Conservation (phyloP, 768 basidiomycete genomes). For the Hysterangium stoloniferum region DNA sequence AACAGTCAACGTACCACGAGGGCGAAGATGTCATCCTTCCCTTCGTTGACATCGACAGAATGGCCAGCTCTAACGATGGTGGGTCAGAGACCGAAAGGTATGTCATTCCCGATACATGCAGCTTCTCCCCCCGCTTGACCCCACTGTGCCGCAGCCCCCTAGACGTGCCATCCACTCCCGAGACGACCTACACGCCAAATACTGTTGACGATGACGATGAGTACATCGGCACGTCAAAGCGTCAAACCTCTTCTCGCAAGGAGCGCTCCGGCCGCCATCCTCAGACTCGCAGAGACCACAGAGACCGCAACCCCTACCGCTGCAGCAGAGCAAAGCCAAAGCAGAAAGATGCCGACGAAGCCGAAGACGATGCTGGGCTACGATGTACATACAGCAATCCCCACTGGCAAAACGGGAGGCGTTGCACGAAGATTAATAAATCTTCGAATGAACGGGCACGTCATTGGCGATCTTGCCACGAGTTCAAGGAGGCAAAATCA, state of each 20-base stretch:
- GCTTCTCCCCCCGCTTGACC: not conserved
- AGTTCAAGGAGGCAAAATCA: slow-evolving; percentile 1
- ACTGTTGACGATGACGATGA: too few species aligned
- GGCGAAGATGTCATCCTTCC: too few species aligned
- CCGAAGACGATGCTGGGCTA: not conserved
- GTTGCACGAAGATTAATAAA: slow-evolving; percentile 3
- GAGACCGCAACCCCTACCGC: not conserved
- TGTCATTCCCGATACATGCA: not conserved
- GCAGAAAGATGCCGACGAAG: not conserved
- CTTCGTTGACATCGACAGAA: not conserved
- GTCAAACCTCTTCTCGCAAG: not conserved
- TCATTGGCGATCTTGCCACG: slow-evolving; percentile 4
- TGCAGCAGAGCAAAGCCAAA: not conserved
- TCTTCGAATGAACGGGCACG: not conserved
- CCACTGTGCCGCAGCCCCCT: not conserved
- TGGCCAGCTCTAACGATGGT: not conserved
- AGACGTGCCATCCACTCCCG: not conserved
- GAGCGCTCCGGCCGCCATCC: not conserved
- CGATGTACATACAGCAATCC: not conserved
- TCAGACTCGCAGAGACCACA: not conserved
- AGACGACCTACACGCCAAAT: too few species aligned
- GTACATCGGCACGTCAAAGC: too few species aligned
- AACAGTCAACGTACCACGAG: not conserved
- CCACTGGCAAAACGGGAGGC: not conserved
- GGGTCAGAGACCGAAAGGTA: not conserved